Evolutionary conservation across 805 yeast species (phyloP), one percentile per base, ranked within the genome.

Genomic region (Scheffersomyces coipomensis): DNA sequence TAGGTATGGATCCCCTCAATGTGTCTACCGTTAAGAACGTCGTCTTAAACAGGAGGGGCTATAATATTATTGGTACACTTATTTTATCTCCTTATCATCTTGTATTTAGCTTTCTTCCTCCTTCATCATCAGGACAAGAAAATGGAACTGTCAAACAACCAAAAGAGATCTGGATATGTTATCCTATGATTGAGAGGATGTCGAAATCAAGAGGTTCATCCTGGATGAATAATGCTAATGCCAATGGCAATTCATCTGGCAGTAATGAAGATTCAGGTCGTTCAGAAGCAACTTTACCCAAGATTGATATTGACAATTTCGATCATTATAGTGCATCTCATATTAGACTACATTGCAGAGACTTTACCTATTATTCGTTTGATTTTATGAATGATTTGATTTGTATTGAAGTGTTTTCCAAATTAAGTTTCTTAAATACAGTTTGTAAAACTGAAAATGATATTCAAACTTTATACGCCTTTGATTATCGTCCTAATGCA

Each of bases 101-200:
- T 41, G 71, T 69, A 7, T 69, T 69, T 46, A 58, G 64, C 24
- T 69, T 66, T 40, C 24, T 35, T 17, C 51, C 51, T 7, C 24
- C 15, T 25, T 2, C 33, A 4, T 6, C 22, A 25, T 6, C 29
- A 23, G 1, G 75, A 75, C n/a, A 67, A n/a, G n/a, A n/a, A n/a
- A n/a, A n/a, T n/a, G n/a, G n/a, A n/a, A n/a, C n/a, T n/a, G 18
- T 6, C 4, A 27, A 5, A 5, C 36, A 31, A 18, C 53, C 68
- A 7, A 68, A 80, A 41, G 98, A 93, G 58, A 77, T 88, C 22
- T 93, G 98, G 99, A 75, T 88, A 22, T 85, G 95, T 43, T 91
- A 88, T 60, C 97, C 97, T 1, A 78, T 89, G 46, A 81, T 90
- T 23, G 83, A 79, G 34, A 71, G 70, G 34, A 79, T 84, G 1